These are phyloP conservation scores for Podosphaera leucotricha DNA, from an alignment of 2,329 filamentous ascomycete species.

Conservation along the genomic window DNA sequence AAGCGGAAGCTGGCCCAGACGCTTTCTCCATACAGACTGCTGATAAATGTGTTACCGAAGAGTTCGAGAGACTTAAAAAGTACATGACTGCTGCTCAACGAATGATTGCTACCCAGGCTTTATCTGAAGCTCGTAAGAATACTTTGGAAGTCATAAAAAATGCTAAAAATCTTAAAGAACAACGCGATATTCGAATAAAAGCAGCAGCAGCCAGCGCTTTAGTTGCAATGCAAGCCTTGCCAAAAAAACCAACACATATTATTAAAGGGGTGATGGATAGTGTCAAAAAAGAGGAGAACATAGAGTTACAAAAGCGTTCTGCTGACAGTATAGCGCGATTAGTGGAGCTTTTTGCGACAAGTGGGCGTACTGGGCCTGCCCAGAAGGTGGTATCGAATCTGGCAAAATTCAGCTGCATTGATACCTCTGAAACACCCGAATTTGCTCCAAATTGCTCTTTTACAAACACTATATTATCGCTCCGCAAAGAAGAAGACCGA, in stretches of 20 bases:
- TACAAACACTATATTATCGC: conserved; percentile 62
- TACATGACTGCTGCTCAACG: conserved; percentile 71
- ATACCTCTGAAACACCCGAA: conserved; percentile 91
- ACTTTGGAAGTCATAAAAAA: conserved; percentile 54
- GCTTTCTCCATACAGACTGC: conserved; percentile 78
- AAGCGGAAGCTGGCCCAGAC: conserved; percentile 70
- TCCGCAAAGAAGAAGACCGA: conserved; percentile 92
- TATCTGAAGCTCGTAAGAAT: conserved; percentile 53
- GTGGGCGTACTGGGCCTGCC: conserved; percentile 60
- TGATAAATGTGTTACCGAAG: conserved; percentile 63
- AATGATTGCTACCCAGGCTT: conserved; percentile 55
- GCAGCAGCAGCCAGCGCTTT: conserved; percentile 71
- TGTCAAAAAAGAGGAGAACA: conserved; percentile 81
- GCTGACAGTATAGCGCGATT: conserved; percentile 64
- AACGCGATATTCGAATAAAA: conserved; percentile 64
- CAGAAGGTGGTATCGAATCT: conserved; percentile 92
- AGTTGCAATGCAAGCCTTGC: conserved; percentile 65
- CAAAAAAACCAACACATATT: conserved; percentile 77
- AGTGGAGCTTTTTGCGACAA: conserved; percentile 64
- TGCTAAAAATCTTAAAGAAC: conserved; percentile 53
- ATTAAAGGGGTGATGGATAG: conserved; percentile 99
- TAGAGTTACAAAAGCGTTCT: conserved; percentile 68
- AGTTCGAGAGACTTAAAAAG: conserved; percentile 77
- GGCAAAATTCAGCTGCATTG: conserved; percentile 92
- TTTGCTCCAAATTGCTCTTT: conserved; percentile 65